phyloP scores from a whole-genome alignment of 495 filamentous ascomycete species.

The Hyaloscypha bicolor region DNA sequence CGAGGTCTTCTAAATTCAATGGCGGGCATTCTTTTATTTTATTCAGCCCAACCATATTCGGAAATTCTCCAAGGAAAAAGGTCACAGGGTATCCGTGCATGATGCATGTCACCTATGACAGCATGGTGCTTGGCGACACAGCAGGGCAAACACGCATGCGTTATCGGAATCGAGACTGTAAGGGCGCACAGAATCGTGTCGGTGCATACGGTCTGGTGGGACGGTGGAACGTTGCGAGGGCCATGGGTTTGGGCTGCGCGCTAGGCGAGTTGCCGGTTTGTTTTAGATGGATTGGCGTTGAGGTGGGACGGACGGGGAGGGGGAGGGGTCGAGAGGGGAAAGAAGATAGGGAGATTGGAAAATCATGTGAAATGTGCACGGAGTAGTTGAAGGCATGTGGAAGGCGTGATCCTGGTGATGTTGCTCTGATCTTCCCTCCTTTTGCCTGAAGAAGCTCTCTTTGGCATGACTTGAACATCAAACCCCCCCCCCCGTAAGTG shows the following conservation, averaged over 20 bases:
- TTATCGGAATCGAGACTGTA: constrained; percentile 9
- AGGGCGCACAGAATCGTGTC: constrained; percentile 5
- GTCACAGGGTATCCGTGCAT: not conserved
- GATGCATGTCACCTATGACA: constrained; percentile 1
- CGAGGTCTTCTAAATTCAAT: not conserved
- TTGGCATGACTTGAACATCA: no score
- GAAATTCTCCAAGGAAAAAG: not conserved
- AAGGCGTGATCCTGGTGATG: not conserved
- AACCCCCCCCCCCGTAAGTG: no score
- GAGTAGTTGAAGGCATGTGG: not conserved
- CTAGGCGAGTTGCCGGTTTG: not conserved
- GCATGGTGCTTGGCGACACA: not conserved
- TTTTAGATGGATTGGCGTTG: not conserved
- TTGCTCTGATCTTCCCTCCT: not conserved
- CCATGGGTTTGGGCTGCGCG: not conserved
- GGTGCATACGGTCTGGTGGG: not conserved
- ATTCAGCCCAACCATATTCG: not conserved
- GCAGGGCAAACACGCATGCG: constrained; percentile 6
- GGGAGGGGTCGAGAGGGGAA: not conserved
- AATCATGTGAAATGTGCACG: not conserved
- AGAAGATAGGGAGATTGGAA: not conserved
- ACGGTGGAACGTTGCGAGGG: not conserved
- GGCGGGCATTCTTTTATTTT: not conserved
- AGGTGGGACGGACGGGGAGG: constrained; percentile 6
- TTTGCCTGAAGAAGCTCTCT: no score